Percentiles rank a stretch among this genome's conserved stretches.
phyloP scores from a whole-genome alignment of 2,329 filamentous ascomycete species.

The Sclerotinia subarctica region DNA sequence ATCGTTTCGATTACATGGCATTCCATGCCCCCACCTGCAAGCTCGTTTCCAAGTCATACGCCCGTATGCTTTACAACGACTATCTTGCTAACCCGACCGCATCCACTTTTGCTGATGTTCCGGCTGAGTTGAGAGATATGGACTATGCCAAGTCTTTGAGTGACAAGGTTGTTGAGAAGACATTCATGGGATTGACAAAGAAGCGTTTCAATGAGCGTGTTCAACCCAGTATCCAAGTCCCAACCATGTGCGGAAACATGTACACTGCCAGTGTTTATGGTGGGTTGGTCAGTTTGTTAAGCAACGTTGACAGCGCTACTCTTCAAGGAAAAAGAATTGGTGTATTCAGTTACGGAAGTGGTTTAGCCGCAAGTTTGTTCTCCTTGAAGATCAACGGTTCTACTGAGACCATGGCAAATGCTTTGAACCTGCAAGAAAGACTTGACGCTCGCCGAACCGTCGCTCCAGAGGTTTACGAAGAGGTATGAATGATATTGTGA shows the following conservation, averaged over 20 bases:
- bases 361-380: conserved; percentile 65
- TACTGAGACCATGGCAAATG: conserved; percentile 64
- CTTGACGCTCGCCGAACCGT: conserved; percentile 64
- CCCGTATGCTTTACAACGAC: conserved; percentile 80
- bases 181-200: conserved; percentile 80
- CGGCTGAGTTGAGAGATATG: conserved; percentile 72
- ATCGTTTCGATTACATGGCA: conserved; percentile 78
- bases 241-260: conserved; percentile 70
- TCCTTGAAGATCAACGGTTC: conserved; percentile 71
- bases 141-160: conserved; percentile 75
- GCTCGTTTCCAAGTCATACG: conserved; percentile 81
- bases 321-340: conserved; percentile 54
- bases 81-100: conserved; percentile 68
- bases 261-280: conserved; percentile 59
- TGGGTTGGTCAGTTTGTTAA: conserved; percentile 52
- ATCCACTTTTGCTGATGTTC: conserved; percentile 69
- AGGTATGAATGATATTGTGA: conserved; percentile 50
- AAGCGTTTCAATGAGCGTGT: conserved; percentile 80
- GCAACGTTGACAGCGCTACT: conserved; percentile 54
- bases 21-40: conserved; percentile 89
- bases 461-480: conserved; percentile 69
- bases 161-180: conserved; percentile 83
- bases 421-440: conserved; percentile 66
- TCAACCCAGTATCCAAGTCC: conserved; percentile 67
- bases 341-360: conserved; percentile 69